Evolutionary conservation across 805 yeast species (phyloP).

Genomic region (Alloascoidea hylecoeti): DNA sequence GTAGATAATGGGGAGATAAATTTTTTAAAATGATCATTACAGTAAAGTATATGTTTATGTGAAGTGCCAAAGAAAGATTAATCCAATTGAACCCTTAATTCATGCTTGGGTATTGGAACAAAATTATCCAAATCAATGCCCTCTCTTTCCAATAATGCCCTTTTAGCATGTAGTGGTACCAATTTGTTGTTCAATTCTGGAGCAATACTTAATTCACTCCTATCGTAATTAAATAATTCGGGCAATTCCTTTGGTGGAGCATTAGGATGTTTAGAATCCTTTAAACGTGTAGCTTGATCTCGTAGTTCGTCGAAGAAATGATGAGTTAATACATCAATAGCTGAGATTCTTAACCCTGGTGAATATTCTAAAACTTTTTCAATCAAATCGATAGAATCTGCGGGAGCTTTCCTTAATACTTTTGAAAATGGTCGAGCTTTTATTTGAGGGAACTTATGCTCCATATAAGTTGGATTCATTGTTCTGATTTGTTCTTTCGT

Average conservation of each 20-base stretch:
- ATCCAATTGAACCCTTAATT: conserved; percentile 20
- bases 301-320: conserved; percentile 83
- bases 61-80: no score
- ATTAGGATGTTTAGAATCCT: conserved; percentile 39
- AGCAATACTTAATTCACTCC: conserved; percentile 35
- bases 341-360: conserved; percentile 71
- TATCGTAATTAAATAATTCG: conserved; percentile 69
- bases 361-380: conserved; percentile 77
- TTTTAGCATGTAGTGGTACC: conserved; percentile 22
- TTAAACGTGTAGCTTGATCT: conserved; percentile 25
- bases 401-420: conserved; percentile 65
- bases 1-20: no score
- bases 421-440: conserved; percentile 40
- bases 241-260: conserved; percentile 63
- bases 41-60: no score
- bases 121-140: conserved; percentile 36
- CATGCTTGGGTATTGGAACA: conserved; percentile 62
- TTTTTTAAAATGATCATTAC: no score
- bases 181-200: conserved; percentile 23
- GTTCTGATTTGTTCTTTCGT: conserved; percentile 79
- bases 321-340: conserved; percentile 75
- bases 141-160: conserved; percentile 25
- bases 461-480: conserved; percentile 96
- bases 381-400: conserved; percentile 76
- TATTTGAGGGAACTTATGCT: conserved; percentile 78